A percentile compares a stretch with the other conserved stretches of the same genome.
These are phyloP conservation scores for Quercus dentata DNA, from an alignment of 306 rosid genomes.

Conservation along the genomic window DNA sequence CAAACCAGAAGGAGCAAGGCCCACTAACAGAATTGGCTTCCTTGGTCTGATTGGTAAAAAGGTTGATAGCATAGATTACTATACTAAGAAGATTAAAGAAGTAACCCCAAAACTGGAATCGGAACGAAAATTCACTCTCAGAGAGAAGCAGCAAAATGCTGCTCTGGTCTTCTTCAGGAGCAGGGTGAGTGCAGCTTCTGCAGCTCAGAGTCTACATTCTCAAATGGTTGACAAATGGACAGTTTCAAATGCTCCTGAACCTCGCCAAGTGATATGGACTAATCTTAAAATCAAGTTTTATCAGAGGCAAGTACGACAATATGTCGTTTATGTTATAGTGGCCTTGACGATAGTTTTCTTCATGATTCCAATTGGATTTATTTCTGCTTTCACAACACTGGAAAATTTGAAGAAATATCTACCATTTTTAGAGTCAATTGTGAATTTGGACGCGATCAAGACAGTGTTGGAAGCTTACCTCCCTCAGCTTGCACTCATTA, in stretches of 20 bases:
- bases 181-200: constrained; percentile 75
- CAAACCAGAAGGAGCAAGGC: constrained; percentile 73
- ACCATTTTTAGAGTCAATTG: constrained; percentile 69
- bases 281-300: constrained; percentile 68
- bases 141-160: constrained; percentile 79
- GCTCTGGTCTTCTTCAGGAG: constrained; percentile 71
- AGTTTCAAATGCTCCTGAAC: constrained; percentile 67
- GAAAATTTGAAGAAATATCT: constrained; percentile 59
- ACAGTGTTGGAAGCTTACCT: constrained; percentile 89
- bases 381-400: constrained; percentile 81
- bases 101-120: constrained; percentile 54
- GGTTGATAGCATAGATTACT: constrained; percentile 77
- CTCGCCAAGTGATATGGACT: constrained; percentile 73
- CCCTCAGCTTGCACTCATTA: constrained; percentile 79
- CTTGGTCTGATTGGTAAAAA: constrained; percentile 74
- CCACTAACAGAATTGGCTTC: constrained; percentile 71
- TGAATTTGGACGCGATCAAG: constrained; percentile 31
- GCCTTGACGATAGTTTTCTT: constrained; percentile 64
- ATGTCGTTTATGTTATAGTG: constrained; percentile 63
- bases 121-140: constrained; percentile 76
- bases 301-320: constrained; percentile 60
- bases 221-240: constrained; percentile 73
- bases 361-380: constrained; percentile 69
- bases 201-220: constrained; percentile 84
- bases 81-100: constrained; percentile 56